Evolutionary conservation across 2,329 filamentous ascomycete genomes (phyloP), one percentile per base, ranked within the genome.

Genomic region (Orbilia brochopaga): DNA sequence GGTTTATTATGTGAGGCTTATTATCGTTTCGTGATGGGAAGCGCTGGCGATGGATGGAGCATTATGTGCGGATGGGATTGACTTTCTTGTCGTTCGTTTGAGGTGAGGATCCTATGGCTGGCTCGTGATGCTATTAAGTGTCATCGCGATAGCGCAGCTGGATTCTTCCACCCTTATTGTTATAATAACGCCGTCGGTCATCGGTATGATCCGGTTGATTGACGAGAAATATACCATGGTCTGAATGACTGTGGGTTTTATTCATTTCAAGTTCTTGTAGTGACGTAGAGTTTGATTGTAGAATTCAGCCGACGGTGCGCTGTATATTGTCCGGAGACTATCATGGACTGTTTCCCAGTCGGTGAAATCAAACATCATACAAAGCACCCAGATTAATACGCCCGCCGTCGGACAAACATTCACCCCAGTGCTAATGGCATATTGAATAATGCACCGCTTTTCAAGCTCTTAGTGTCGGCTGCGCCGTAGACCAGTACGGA

Each of bases 201-300:
- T 23, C 19, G 17, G 50, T 2, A 8, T 32, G 10, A 15, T 19
- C 17, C 30, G 50, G 30, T 19, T 30, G n/a, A 23, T 11, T 53
- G 23, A 23, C 30, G 21, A 53, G 50, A 53, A 53, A 53, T 53
- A 53, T 53, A 53, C 50, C 50, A 30, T 13, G 50, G 17, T 27
- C 50, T 27, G 7, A 21, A 19, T 15, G n/a, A 11, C 17, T 19
- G 17, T 48, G 44, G 44, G 44, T 19, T 42, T 19, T 19, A 19
- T 19, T 19, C 19, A 5, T 5, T 48, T 19, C 11, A 10, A 23
- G 2, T 48, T 19, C 44, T 13, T 13, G 37, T 42, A 42, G 13
- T 13, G n/a, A 42, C n/a, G 11, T 42, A 15, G 2, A 15, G 3
- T 17, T 42, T 42, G 37, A 42, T 4, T 42, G 27, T 32, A 32